phyloP scores from a whole-genome alignment of 2,329 filamentous ascomycete species.

The Bipolaris sorokiniana region DNA sequence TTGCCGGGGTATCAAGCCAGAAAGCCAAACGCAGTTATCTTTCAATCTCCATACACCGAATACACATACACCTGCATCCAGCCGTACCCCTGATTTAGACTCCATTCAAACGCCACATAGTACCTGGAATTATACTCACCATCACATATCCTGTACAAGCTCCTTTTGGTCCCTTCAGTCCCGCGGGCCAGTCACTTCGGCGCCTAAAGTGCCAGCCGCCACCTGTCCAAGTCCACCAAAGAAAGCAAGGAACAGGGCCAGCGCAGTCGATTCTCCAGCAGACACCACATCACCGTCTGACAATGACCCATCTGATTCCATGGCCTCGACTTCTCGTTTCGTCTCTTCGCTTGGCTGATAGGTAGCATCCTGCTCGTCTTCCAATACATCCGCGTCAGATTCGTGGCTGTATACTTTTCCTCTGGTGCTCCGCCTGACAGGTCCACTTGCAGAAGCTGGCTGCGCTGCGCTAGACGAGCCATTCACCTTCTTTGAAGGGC shows the following conservation, averaged over 20 bases:
- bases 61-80: conserved; percentile 1
- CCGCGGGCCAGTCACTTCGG: conserved; percentile 38
- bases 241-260: conserved; percentile 44
- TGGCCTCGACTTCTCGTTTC: conserved; percentile 32
- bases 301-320: conserved; percentile 38
- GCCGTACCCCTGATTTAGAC: not conserved
- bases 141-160: not conserved
- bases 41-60: conserved; percentile 1
- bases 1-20: conserved; percentile 1
- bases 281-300: conserved; percentile 35
- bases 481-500: conserved; percentile 35
- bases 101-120: conserved; percentile 4
- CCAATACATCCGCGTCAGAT: conserved; percentile 28
- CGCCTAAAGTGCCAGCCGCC: conserved; percentile 43
- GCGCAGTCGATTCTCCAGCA: conserved; percentile 45
- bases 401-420: conserved; percentile 21
- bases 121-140: not conserved
- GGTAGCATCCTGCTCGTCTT: conserved; percentile 29
- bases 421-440: conserved; percentile 31
- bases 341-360: conserved; percentile 36
- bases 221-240: conserved; percentile 45
- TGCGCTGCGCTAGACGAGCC: conserved; percentile 16
- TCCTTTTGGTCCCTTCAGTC: conserved; percentile 16
- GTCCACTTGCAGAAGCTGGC: conserved; percentile 12
- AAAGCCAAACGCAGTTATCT: not conserved